Percentiles rank a stretch among this genome's conserved stretches.
Evolutionary conservation across 768 basidiomycete species (phyloP).

Genomic region (Leccinum longicurvipes): DNA sequence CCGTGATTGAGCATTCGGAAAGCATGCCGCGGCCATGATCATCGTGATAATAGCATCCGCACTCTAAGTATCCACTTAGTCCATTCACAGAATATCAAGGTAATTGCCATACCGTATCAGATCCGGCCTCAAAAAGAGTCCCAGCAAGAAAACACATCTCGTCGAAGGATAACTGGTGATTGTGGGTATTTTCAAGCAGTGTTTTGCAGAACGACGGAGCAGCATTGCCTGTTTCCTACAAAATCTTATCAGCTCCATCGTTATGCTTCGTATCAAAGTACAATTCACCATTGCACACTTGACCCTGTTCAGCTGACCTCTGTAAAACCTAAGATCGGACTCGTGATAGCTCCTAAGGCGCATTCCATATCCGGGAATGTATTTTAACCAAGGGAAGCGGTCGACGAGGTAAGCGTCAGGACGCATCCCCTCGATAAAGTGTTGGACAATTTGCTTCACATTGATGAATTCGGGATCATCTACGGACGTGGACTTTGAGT

Average conservation of each 20-base stretch:
- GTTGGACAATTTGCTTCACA: conserved; percentile 14
- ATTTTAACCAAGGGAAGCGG: conserved; percentile 33
- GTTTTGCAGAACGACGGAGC: conserved; percentile 46
- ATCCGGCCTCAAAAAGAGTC: conserved; percentile 58
- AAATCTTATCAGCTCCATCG: background rate
- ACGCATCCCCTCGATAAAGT: conserved; percentile 29
- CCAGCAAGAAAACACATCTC: conserved; percentile 60
- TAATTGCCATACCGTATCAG: conserved; percentile 41
- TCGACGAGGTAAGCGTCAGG: conserved; percentile 37
- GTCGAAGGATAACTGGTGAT: conserved; percentile 47
- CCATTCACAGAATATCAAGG: fast-evolving
- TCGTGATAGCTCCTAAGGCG: conserved; percentile 49
- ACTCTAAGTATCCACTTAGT: background rate
- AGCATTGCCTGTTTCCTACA: conserved; percentile 11
- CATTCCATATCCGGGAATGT: conserved; percentile 57
- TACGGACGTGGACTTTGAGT: conserved; percentile 11
- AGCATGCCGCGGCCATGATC: conserved; percentile 52
- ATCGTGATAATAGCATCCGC: conserved; percentile 33
- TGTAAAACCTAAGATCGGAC: conserved; percentile 52
- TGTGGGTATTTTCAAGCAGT: conserved; percentile 42
- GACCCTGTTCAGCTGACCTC: conserved; percentile 43
- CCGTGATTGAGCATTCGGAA: conserved; percentile 45
- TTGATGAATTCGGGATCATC: conserved; percentile 25
- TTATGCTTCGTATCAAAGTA: background rate
- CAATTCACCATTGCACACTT: conserved; percentile 39